A percentile compares a stretch with the other conserved stretches of the same genome.
Evolutionary conservation across 2,329 filamentous ascomycete species (phyloP).

Genomic region (Tolypocladium tundrense): DNA sequence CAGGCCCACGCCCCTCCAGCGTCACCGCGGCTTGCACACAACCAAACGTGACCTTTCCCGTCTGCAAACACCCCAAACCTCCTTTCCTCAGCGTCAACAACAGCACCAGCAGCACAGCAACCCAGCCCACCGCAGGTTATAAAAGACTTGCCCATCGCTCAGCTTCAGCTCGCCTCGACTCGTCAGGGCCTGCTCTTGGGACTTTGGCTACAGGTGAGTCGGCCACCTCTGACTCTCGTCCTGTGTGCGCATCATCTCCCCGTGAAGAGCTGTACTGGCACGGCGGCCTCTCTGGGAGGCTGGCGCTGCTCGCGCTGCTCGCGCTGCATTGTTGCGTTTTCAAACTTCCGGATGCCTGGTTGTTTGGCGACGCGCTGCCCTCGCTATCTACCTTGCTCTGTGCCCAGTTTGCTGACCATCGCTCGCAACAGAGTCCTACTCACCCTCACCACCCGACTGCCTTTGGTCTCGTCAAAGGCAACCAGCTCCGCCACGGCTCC

Average conservation of each 20-base stretch:
- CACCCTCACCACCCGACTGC: conserved; percentile 24
- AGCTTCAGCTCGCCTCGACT: neutral
- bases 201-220: neutral
- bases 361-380: neutral
- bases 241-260: neutral
- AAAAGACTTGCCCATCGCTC: neutral
- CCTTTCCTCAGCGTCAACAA: neutral
- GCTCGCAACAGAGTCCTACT: neutral
- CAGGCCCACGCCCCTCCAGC: neutral
- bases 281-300: neutral
- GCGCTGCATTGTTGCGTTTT: no score
- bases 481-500: conserved; percentile 48
- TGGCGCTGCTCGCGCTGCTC: neutral
- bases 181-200: neutral
- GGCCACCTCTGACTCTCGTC: neutral
- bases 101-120: neutral
- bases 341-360: neutral
- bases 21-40: neutral
- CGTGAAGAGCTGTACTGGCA: neutral
- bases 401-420: neutral
- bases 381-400: neutral
- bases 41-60: neutral
- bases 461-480: conserved; percentile 63
- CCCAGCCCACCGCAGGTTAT: neutral
- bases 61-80: neutral